Evolutionary conservation across 2,329 filamentous ascomycete species (phyloP), one percentile per base, ranked within the genome.

Genomic region (Diaporthe velutina): DNA sequence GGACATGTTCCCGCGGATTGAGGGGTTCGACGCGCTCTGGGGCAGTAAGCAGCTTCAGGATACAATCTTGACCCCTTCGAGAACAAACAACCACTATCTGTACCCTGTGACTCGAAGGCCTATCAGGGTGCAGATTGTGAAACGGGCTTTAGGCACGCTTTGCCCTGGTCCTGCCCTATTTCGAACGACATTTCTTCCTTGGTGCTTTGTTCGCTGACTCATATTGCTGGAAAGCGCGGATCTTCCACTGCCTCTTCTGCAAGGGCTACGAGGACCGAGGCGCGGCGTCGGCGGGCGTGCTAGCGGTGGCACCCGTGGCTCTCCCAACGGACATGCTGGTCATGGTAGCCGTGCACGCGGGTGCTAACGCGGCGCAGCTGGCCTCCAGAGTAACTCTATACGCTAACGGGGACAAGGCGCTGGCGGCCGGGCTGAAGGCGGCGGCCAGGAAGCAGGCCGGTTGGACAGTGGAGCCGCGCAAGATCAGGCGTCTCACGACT

Each of bases 241-340:
- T 86, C 58, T 91, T 89, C 77, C 89, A 91, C 77, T 92, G 90
- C 77, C 84, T 92, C 0, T 91, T 88, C 78, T 92, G 90, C 80
- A 85, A 91, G 76, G 90, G 90, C 13, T 92, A 85, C 79, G 90
- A 92, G 76, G 88, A 91, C 68, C 84, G 87, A 10, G 88, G 87
- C 3, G 79, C 81, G 3, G 77, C 81, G 1, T 86, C 86, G 0
- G 84, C 84, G 0, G 88, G 88, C 1, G 79, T 90, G 6, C 83
- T 91, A 3, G 86, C 85, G 1, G 82, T 83, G 1, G 64, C 64
- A 0, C 64, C 64, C 13, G 64, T 68, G n/a, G 45, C 64, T 6
- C 64, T 15, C 85, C 64, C 64, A 2, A 15, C 48, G 13, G 64
- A 54, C 48, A 40, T 68, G 64, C n/a, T 68, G 64, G 64, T 68